A percentile compares a stretch with the other conserved stretches of the same genome.
Evolutionary conservation across 2,329 filamentous ascomycete species (phyloP).

Genomic region (Fusarium coffeatum): DNA sequence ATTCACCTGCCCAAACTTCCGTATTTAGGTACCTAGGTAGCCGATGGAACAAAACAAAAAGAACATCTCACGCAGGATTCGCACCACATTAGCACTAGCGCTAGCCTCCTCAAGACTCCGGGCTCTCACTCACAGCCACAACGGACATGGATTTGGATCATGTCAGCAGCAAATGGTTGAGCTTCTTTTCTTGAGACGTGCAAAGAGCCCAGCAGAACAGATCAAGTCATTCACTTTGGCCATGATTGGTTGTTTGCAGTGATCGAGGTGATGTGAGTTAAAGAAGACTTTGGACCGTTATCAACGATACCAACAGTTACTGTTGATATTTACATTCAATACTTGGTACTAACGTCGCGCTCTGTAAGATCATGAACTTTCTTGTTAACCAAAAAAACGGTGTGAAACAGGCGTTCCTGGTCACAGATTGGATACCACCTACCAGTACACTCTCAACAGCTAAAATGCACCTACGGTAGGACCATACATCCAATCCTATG

Average conservation of each 20-base stretch:
- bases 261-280: not conserved
- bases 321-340: not conserved
- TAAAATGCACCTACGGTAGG: conserved; percentile 12
- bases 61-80: not conserved
- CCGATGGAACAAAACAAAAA: not conserved
- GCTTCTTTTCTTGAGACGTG: not conserved
- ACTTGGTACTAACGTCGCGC: not conserved
- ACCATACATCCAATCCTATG: not conserved
- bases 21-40: not conserved
- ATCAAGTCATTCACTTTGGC: not conserved
- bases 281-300: not conserved
- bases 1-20: not conserved
- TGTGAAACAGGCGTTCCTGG: conserved; percentile 11
- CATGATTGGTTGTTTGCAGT: no score
- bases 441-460: not conserved
- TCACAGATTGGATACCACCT: not conserved
- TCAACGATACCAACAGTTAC: no score
- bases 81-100: not conserved
- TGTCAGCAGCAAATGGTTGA: conserved; percentile 7
- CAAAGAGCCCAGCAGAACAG: not conserved
- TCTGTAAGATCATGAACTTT: conserved; percentile 19
- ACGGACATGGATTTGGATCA: conserved; percentile 2
- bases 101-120: not conserved
- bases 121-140: conserved; percentile 15
- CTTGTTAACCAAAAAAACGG: conserved; percentile 8